Conservation (phyloP, 83 land plant species). For the Picea engelmannii region DNA sequence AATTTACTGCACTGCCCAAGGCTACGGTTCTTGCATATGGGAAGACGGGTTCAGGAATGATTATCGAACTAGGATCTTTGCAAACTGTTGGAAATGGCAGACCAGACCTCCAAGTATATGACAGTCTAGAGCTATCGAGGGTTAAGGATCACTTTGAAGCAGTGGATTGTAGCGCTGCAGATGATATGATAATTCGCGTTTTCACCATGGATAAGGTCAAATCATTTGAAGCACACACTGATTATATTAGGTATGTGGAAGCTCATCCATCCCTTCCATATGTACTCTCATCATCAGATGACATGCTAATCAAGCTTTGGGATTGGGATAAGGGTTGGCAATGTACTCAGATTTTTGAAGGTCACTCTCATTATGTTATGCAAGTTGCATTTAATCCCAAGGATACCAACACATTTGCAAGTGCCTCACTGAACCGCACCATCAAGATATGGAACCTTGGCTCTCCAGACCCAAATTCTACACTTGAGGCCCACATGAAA, state of each 20-base stretch:
- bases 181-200: slow-evolving; percentile 96
- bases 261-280: slow-evolving; percentile 51
- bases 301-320: slow-evolving; percentile 59
- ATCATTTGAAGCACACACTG: slow-evolving; percentile 53
- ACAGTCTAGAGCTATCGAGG: no score
- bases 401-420: slow-evolving; percentile 45
- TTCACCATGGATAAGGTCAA: slow-evolving; percentile 73
- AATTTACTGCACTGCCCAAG: no score
- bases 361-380: slow-evolving; percentile 52
- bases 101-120: no score
- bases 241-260: slow-evolving; percentile 42
- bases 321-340: slow-evolving; percentile 61
- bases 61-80: no score
- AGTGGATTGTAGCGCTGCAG: slow-evolving; percentile 99
- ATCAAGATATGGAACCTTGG: slow-evolving; percentile 98
- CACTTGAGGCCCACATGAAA: slow-evolving; percentile 95
- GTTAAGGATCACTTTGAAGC: no score
- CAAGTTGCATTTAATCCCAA: slow-evolving; percentile 51
- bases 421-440: slow-evolving; percentile 52
- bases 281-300: slow-evolving; percentile 54
- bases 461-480: slow-evolving; percentile 96
- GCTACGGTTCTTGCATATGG: no score
- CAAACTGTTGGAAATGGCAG: no score
- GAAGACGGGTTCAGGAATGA: no score
- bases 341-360: slow-evolving; percentile 50